A percentile compares a stretch with the other conserved stretches of the same genome.
Evolutionary conservation across 805 yeast genomes (phyloP).

Genomic region (Spathaspora gorwiae): DNA sequence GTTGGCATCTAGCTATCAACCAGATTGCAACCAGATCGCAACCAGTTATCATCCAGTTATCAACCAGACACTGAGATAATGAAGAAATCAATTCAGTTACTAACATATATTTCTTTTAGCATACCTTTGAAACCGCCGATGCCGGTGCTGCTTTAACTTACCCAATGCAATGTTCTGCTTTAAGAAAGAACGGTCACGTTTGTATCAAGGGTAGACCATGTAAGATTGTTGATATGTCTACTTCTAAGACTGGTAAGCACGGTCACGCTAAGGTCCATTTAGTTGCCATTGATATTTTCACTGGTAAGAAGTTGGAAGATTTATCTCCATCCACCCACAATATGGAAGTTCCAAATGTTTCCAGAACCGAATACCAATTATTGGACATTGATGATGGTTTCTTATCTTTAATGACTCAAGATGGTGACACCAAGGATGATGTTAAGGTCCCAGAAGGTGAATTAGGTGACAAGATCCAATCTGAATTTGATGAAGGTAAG

Average conservation of each 20-base stretch:
- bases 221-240: slow-evolving; percentile 99
- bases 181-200: slow-evolving; percentile 99
- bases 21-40: no score
- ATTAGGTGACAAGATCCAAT: slow-evolving; percentile 86
- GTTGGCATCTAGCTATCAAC: no score
- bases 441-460: slow-evolving; percentile 98
- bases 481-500: slow-evolving; percentile 96
- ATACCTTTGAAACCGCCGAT: slow-evolving; percentile 94
- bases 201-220: slow-evolving; percentile 99
- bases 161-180: slow-evolving; percentile 99
- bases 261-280: slow-evolving; percentile 99
- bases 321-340: slow-evolving; percentile 99
- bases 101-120: slow-evolving; percentile 42
- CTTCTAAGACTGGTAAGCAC: slow-evolving; percentile 99
- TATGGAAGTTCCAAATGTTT: slow-evolving; percentile 98
- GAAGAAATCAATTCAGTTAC: slow-evolving; percentile 10
- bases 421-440: slow-evolving; percentile 99
- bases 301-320: slow-evolving; percentile 99
- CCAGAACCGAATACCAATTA: slow-evolving; percentile 93
- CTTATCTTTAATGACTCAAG: slow-evolving; percentile 93
- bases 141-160: slow-evolving; percentile 98
- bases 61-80: no score
- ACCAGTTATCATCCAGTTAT: no score
- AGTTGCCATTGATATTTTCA: slow-evolving; percentile 98
- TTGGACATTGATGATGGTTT: slow-evolving; percentile 98